Evolutionary conservation across 2,329 filamentous ascomycete species (phyloP).

Genomic region (Exophiala sp.): DNA sequence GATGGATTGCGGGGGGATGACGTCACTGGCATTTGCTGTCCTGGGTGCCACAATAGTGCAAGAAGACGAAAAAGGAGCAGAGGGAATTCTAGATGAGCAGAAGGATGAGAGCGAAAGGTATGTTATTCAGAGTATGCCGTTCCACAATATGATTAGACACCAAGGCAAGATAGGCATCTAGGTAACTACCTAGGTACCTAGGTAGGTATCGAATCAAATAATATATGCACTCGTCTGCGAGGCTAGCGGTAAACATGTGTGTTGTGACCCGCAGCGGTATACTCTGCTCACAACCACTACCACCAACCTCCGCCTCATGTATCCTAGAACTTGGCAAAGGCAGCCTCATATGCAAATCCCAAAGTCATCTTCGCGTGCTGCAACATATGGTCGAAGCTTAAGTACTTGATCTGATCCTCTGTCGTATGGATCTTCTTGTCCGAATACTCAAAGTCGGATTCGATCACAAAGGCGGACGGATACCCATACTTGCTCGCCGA

Average conservation of each 20-base stretch:
- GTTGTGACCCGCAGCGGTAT: neutral
- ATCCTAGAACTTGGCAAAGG: slow-evolving; percentile 63
- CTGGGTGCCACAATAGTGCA: neutral
- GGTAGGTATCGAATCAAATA: too few species aligned
- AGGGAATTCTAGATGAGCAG: too few species aligned
- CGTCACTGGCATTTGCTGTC: neutral
- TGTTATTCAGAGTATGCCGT: too few species aligned
- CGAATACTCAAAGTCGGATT: slow-evolving; percentile 53
- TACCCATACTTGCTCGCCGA: slow-evolving; percentile 62
- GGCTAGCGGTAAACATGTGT: too few species aligned
- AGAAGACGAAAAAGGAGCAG: too few species aligned
- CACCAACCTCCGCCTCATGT: too few species aligned
- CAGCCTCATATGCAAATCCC: slow-evolving; percentile 76
- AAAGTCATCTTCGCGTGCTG: slow-evolving; percentile 82
- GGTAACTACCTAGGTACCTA: too few species aligned
- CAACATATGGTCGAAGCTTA: slow-evolving; percentile 84
- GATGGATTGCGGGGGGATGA: neutral
- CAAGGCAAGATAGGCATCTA: too few species aligned
- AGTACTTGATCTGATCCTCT: slow-evolving; percentile 62
- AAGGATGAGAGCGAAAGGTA: too few species aligned
- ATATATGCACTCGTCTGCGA: too few species aligned
- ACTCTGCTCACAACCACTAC: neutral
- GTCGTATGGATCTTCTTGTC: slow-evolving; percentile 69
- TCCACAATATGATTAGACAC: too few species aligned
- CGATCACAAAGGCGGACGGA: slow-evolving; percentile 59